Evolutionary conservation across 192 early-diverging fungal genomes (phyloP).

Genomic region (Coemansia sp.): DNA sequence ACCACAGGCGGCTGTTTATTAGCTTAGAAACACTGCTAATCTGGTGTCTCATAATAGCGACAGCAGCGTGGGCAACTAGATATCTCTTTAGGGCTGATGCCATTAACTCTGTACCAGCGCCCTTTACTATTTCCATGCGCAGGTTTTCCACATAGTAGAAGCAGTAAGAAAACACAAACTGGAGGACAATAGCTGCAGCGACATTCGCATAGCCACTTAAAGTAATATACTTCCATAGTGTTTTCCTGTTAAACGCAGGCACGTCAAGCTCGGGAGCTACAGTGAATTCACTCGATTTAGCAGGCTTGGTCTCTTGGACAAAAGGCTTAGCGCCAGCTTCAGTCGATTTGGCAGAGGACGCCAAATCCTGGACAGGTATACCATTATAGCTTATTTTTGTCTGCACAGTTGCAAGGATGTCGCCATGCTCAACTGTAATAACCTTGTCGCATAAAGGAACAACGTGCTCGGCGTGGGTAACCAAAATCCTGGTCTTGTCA

Average conservation of each 20-base stretch:
- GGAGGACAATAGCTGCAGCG: background rate
- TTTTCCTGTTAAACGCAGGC: background rate
- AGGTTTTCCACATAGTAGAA: slow-evolving; percentile 12
- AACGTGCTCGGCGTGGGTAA: slow-evolving; percentile 41
- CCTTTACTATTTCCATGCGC: slow-evolving; percentile 11
- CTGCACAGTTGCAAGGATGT: background rate
- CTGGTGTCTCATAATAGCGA: background rate
- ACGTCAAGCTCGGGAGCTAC: slow-evolving; percentile 6
- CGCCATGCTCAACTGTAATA: slow-evolving; percentile 11
- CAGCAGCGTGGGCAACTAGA: background rate
- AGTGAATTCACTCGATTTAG: background rate
- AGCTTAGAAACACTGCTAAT: background rate
- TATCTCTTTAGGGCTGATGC: background rate
- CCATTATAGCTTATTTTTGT: background rate
- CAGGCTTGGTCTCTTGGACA: too few species aligned
- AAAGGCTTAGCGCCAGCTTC: background rate
- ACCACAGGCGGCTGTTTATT: slow-evolving; percentile 10
- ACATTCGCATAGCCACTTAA: slow-evolving; percentile 8
- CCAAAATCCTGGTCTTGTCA: slow-evolving; percentile 30
- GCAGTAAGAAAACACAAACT: slow-evolving; percentile 7
- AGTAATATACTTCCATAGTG: slow-evolving; percentile 2
- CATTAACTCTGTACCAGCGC: background rate
- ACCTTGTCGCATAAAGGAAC: slow-evolving; percentile 31
- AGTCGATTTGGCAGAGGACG: background rate
- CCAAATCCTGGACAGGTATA: background rate